A percentile compares a stretch with the other conserved stretches of the same genome.
phyloP scores from a whole-genome alignment of 306 rosid genomes.

The Prunus persica region Prunus_persica_NCBIv2 NC_034013.1:17851501-17852000 shows the following conservation, averaged over 20 bases:
- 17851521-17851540: not conserved
- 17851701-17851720: not conserved
- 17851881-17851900: slow-evolving; percentile 92
- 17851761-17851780: not conserved
- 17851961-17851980: slow-evolving; percentile 93
- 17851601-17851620: not conserved
- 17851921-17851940: slow-evolving; percentile 54
- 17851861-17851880: slow-evolving; percentile 98
- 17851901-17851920: slow-evolving; percentile 70
- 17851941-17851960: slow-evolving; percentile 84
- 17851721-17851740: not conserved
- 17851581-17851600: not conserved
- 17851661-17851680: not conserved
- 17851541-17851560: not conserved
- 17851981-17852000: slow-evolving; percentile 98
- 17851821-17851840: slow-evolving; percentile 96
- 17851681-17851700: not conserved
- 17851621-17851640: not conserved
- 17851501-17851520: not conserved
- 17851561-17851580: not conserved
- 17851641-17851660: not conserved
- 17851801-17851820: slow-evolving; percentile 14
- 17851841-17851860: slow-evolving; percentile 98
- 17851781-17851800: not conserved
- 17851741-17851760: not conserved